These are phyloP conservation scores for Sporisorium iseilematis-ciliati DNA, from an alignment of 1,284 basidiomycete genomes.

Conservation along the genomic window DNA sequence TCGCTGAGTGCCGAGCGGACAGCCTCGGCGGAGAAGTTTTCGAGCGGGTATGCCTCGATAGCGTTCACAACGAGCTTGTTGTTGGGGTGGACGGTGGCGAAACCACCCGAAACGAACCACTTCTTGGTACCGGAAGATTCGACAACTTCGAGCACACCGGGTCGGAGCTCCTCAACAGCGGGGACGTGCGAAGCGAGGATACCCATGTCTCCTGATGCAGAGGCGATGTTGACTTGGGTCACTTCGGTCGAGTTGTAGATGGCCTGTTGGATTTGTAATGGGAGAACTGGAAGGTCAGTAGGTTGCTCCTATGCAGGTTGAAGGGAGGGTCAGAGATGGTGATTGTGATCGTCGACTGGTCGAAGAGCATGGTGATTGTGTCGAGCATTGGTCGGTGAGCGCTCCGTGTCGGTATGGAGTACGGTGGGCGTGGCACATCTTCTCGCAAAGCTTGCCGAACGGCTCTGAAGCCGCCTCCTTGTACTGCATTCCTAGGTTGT, in stretches of 20 bases:
- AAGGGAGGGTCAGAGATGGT: background rate
- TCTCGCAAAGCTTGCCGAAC: no score
- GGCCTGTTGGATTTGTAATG: conserved; percentile 33
- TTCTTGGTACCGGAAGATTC: conserved; percentile 65
- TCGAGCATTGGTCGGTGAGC: no score
- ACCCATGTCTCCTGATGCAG: conserved; percentile 68
- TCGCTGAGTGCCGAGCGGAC: conserved; percentile 90
- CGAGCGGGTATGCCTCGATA: conserved; percentile 93
- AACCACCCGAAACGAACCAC: conserved; percentile 85
- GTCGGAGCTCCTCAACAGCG: conserved; percentile 67
- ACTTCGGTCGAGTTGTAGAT: conserved; percentile 62
- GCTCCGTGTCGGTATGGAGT: no score
- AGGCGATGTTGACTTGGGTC: conserved; percentile 66
- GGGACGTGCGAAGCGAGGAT: conserved; percentile 69
- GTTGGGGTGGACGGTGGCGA: conserved; percentile 97
- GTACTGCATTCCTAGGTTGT: no score
- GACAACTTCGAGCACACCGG: conserved; percentile 68
- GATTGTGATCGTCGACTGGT: no score
- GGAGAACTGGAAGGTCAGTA: conserved; percentile 8
- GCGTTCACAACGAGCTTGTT: conserved; percentile 97
- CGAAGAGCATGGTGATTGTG: no score
- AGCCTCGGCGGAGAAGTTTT: conserved; percentile 89
- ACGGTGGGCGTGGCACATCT: no score
- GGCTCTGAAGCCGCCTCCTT: no score
- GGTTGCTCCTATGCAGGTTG: background rate